Evolutionary conservation across 108 stramenopile species (phyloP), one percentile per base, ranked within the genome.

Genomic region (Chaetoceros tenuissimus): DNA sequence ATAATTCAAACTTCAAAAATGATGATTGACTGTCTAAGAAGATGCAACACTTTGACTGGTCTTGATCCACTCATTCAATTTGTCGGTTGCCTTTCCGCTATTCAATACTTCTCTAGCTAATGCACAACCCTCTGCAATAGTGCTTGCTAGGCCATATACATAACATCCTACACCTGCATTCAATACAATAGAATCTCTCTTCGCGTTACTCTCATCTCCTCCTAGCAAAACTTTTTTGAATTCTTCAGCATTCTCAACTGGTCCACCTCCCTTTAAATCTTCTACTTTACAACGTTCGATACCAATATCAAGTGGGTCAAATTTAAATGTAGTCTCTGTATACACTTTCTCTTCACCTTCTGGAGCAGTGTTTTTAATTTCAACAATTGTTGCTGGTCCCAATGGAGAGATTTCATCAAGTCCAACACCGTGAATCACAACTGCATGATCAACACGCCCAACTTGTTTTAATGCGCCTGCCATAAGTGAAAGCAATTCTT

Each of bases 391-490:
- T 2, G 93, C 92, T 26, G 94, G 92, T 21, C 97, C 98, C 46
- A 99, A 50, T 7, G 98, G 96, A 62, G 87, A 86, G 45, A 99
- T 96, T 73, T 99, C 98, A 77, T 99, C 98, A 63, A 99, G 76
- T 0, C 97, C 97, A 8, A 81, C 82, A 5, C 98, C 97, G 75
- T 99, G 97, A 51, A 99, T 92, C 20, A 99, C 89, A 16, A 97
- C 88, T 16, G 93, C 98, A 70, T 97, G 97, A 49, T 98, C 97
- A 17, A 97, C 91, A 34, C 94, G 74, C 7, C 95, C 95, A 21
- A 95, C 92, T 65, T 90, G 75, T 58, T 84, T 73, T 54, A 98
- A 71, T 1, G 95, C 87, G 23, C 82, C 92, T 2, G 94, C 95
- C 84, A 96, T 88, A 19, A 96, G 55, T 17, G 81, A 70, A 51